Percentiles rank a stretch among this genome's conserved stretches.
phyloP scores from a whole-genome alignment of 2,329 filamentous ascomycete genomes.

The Tolypocladium capitatum region DNA sequence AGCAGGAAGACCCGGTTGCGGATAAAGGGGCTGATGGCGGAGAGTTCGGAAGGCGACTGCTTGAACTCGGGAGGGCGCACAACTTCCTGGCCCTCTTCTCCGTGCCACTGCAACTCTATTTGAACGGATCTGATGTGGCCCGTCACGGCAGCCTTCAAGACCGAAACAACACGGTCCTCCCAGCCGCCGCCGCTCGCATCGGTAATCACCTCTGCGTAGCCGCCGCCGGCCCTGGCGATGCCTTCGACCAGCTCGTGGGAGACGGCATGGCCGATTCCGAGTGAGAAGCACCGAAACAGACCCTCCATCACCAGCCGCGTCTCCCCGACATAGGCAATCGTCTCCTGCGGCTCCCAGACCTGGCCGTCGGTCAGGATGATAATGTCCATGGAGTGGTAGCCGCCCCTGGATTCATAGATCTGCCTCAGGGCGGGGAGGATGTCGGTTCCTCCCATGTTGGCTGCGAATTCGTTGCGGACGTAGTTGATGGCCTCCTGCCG shows the following conservation, averaged over 20 bases:
- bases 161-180: conserved; percentile 2
- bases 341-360: conserved; percentile 1
- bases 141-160: not conserved
- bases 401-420: not conserved
- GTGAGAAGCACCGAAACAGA: conserved; percentile 39
- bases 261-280: conserved; percentile 40
- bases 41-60: not conserved
- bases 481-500: not conserved
- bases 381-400: not conserved
- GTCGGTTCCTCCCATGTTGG: conserved; percentile 4
- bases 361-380: conserved; percentile 3
- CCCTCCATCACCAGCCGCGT: conserved; percentile 6
- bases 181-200: not conserved
- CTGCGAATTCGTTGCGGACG: not conserved
- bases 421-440: conserved; percentile 1
- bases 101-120: not conserved
- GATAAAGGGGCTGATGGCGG: not conserved
- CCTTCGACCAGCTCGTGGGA: conserved; percentile 46
- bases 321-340: not conserved
- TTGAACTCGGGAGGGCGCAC: not conserved
- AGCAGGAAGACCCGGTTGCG: not conserved
- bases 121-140: conserved; percentile 1
- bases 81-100: not conserved
- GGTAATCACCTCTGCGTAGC: conserved; percentile 26
- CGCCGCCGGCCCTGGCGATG: conserved; percentile 42